These are phyloP conservation scores for Colletotrichum abscissum DNA, from an alignment of 2,329 filamentous ascomycete species.

Conservation along the genomic window DNA sequence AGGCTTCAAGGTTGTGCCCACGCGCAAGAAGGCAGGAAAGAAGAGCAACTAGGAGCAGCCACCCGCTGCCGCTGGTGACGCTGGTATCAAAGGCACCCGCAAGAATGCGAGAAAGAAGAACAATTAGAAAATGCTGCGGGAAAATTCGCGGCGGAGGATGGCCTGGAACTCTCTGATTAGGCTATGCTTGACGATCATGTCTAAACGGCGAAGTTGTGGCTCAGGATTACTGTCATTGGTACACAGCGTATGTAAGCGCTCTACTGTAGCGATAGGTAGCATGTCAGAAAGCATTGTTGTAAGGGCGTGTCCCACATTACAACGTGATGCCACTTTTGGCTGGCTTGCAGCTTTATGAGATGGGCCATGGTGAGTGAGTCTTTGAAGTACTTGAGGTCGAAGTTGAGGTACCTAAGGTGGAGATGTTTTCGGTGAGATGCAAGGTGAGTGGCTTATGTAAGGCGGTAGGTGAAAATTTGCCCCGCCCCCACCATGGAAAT, in stretches of 20 bases:
- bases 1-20: conserved; percentile 89
- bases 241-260: conserved; percentile 12
- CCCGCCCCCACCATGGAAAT: conserved; percentile 39
- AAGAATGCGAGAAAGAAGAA: conserved; percentile 87
- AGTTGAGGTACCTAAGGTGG: background rate
- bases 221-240: background rate
- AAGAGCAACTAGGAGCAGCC: conserved; percentile 62
- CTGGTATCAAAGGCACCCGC: conserved; percentile 67
- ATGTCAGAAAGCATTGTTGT: background rate
- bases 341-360: too few relatives aligned
- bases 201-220: background rate
- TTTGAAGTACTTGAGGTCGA: background rate
- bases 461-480: conserved; percentile 32
- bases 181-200: conserved; percentile 7
- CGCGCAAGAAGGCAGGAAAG: conserved; percentile 90
- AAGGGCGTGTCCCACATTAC: background rate
- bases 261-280: conserved; percentile 21
- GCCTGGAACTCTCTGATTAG: background rate
- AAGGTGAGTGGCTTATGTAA: conserved; percentile 36
- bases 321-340: background rate
- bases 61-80: conserved; percentile 51
- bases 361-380: background rate
- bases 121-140: conserved; percentile 44
- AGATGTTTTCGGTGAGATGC: background rate
- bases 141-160: too few relatives aligned